A percentile compares a stretch with the other conserved stretches of the same genome.
These are phyloP conservation scores for Thyridium curvatum DNA, from an alignment of 2,329 filamentous ascomycete genomes.

Conservation along the genomic window DNA sequence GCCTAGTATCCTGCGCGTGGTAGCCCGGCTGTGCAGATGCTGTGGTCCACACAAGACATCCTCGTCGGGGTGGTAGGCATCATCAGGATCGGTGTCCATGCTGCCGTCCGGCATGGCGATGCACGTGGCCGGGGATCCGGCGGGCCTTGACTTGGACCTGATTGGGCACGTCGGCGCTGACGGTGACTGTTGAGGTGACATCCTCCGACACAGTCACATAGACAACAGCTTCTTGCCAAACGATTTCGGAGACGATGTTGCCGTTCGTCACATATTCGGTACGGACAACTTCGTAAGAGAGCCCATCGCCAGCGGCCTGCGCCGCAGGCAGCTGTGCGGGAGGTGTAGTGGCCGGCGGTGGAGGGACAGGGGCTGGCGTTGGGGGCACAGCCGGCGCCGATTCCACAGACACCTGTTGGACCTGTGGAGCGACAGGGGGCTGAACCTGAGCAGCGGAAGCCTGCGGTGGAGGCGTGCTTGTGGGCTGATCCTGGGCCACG, in stretches of 20 bases:
- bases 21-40: too few relatives aligned
- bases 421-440: too few relatives aligned
- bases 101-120: constrained; percentile 16
- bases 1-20: too few relatives aligned
- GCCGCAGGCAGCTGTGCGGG: constrained; percentile 18
- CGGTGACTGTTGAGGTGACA: constrained; percentile 32
- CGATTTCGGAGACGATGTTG: constrained; percentile 46
- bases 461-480: not conserved
- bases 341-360: constrained; percentile 13
- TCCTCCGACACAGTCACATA: constrained; percentile 42
- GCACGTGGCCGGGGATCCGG: constrained; percentile 31
- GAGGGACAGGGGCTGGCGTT: constrained; percentile 5
- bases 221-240: constrained; percentile 49
- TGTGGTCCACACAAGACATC: too few relatives aligned
- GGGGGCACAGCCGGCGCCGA: constrained; percentile 5
- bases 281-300: constrained; percentile 33
- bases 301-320: constrained; percentile 14
- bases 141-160: constrained; percentile 14
- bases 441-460: not conserved
- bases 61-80: not conserved
- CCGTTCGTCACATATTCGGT: constrained; percentile 48
- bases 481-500: not conserved
- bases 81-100: not conserved
- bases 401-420: not conserved
- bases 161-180: constrained; percentile 18